Evolutionary conservation across 2,329 filamentous ascomycete species (phyloP).

Genomic region (Raffaelea deltoideospora): DNA sequence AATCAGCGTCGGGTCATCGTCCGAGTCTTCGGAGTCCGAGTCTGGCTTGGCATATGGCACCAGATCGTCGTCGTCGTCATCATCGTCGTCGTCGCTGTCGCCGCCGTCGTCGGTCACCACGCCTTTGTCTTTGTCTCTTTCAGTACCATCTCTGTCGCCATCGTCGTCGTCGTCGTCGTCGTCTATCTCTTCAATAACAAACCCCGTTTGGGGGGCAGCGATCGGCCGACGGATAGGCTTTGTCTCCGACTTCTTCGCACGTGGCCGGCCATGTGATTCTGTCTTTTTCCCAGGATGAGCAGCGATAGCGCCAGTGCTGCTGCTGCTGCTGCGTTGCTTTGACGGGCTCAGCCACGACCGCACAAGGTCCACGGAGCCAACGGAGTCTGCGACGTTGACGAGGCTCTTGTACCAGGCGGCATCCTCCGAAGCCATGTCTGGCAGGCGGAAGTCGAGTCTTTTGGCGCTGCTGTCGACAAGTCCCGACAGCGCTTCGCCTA

Average conservation of each 20-base stretch:
- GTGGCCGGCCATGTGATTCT: too few relatives aligned
- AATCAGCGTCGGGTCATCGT: slow-evolving; percentile 81
- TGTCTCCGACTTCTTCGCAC: slow-evolving; percentile 11
- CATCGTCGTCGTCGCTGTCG: slow-evolving; percentile 30
- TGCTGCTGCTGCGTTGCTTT: not conserved
- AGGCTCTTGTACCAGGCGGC: slow-evolving; percentile 61
- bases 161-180: slow-evolving; percentile 47
- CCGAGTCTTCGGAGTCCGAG: slow-evolving; percentile 78
- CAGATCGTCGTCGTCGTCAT: slow-evolving; percentile 47
- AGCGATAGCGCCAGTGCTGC: not conserved
- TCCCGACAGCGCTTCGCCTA: slow-evolving; percentile 56
- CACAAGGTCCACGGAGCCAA: slow-evolving; percentile 44
- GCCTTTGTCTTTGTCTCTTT: slow-evolving; percentile 44
- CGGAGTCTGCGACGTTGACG: slow-evolving; percentile 41
- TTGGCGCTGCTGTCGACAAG: slow-evolving; percentile 54
- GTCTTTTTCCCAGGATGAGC: too few relatives aligned
- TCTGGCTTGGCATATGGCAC: slow-evolving; percentile 72
- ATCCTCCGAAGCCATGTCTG: slow-evolving; percentile 61
- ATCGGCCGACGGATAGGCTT: slow-evolving; percentile 3
- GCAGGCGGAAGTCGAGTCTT: slow-evolving; percentile 68
- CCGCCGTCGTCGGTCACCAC: not conserved
- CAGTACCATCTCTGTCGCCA: slow-evolving; percentile 30
- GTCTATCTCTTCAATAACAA: slow-evolving; percentile 33
- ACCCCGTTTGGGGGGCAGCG: slow-evolving; percentile 13
- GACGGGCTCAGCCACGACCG: slow-evolving; percentile 27